Evolutionary conservation across 306 rosid species (phyloP).

Genomic region (Cyamopsis tetragonoloba): DNA sequence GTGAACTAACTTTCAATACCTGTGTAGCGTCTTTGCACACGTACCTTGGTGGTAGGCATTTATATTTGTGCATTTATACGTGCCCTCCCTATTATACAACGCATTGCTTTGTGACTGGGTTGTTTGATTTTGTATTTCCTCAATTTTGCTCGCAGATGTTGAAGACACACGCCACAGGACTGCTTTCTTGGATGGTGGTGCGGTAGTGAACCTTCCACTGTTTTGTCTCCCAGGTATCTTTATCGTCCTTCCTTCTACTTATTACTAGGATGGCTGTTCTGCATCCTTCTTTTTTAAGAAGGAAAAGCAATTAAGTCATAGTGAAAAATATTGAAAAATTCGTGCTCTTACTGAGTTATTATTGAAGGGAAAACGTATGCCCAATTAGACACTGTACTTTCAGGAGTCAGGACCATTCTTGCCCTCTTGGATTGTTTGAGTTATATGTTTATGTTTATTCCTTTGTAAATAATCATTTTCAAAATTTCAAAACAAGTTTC

Average conservation of each 20-base stretch:
- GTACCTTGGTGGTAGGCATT: constrained; percentile 80
- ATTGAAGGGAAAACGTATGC: neutral
- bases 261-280: neutral
- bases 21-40: constrained; percentile 64
- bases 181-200: constrained; percentile 79
- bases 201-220: constrained; percentile 61
- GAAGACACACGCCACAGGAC: constrained; percentile 84
- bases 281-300: neutral
- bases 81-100: neutral
- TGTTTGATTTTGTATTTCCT: neutral
- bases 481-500: neutral
- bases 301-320: neutral
- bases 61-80: neutral
- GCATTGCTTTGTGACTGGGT: neutral
- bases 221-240: constrained; percentile 71
- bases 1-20: constrained; percentile 27
- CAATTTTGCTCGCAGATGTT: constrained; percentile 50
- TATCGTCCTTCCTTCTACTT: neutral
- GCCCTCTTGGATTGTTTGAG: neutral
- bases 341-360: neutral
- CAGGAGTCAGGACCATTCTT: neutral
- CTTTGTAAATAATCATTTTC: neutral
- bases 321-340: neutral
- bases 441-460: neutral
- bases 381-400: neutral